Base-by-base conservation (phyloP, 2,329 filamentous ascomycete genomes). In the Tolypocladium endophyticum region DNA sequence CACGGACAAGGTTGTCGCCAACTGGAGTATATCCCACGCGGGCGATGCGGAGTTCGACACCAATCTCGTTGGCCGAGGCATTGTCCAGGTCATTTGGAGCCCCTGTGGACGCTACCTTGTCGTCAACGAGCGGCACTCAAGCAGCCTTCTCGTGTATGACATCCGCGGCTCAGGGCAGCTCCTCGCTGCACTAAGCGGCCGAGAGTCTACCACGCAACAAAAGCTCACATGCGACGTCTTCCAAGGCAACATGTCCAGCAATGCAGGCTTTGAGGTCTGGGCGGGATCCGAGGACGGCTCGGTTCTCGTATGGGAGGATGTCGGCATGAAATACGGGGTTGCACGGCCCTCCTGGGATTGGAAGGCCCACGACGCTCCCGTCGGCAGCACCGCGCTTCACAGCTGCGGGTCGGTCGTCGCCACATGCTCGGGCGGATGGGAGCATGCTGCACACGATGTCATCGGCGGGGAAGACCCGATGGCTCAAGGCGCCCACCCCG, bases 81-180 rank as follows among this genome's bases (percentile, higher is more conserved):
- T 87, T 28, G 73, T 79, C 16, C 84, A 87, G 70, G 78, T 80
- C 0, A 64, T 77, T 5, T 87, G 85, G 85, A 87, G 83, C 62
- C 79, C 80, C 0, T 87, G 84, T 63, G 85, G 84, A 8, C 76
- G 82, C 45, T 87, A 87, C 66, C 74, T 87, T 25, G 72, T 84
- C n/a, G 74, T 87, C 55, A 83, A 82, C 64, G 85, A 87, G 73
- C 78, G 85, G 6, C 78, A 79, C 63, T 77, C 83, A 0, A 69
- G 66, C 7, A 81, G 82, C 3, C 66, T 87, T 43, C 71, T 87
- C 33, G 79, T 87, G 3, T 87, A 87, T 70, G 85, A 87, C 66
- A 77, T 87, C 39, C 79, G 85, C 23, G 83, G 81, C 9, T 79
- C 81, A 3, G 80, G 82, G 11, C 76, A 77, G 63, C 73, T 86